Percentiles rank a stretch among this genome's conserved stretches.
Evolutionary conservation across 2,329 filamentous ascomycete genomes (phyloP).

Genomic region (Septoria petroselini): DNA sequence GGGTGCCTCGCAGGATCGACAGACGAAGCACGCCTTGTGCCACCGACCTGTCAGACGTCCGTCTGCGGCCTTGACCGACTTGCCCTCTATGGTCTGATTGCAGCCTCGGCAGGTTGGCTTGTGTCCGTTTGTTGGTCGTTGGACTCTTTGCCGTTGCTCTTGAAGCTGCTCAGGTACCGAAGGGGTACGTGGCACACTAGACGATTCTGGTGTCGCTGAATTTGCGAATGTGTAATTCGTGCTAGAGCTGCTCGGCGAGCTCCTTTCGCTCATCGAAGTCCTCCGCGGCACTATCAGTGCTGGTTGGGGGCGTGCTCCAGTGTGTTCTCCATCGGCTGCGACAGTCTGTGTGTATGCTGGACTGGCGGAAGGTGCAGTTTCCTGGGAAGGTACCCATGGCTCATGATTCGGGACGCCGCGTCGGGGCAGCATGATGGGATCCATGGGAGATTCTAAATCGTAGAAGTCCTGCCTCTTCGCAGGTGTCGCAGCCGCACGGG

Average conservation of each 20-base stretch:
- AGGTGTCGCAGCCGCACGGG: neutral
- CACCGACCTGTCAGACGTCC: constrained; percentile 89
- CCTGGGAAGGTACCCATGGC: constrained; percentile 19
- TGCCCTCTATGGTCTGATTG: constrained; percentile 72
- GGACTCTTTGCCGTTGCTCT: neutral
- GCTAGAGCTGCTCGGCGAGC: constrained; percentile 15
- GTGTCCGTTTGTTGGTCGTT: constrained; percentile 4
- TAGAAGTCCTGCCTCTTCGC: constrained; percentile 3
- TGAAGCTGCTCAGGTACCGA: constrained; percentile 21
- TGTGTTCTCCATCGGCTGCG: neutral
- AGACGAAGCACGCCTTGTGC: constrained; percentile 93
- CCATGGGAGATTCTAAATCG: constrained; percentile 36
- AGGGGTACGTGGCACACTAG: constrained; percentile 17
- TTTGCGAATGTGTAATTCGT: constrained; percentile 7
- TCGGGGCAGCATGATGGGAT: constrained; percentile 28
- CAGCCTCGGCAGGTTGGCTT: constrained; percentile 84
- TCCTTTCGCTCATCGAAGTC: neutral
- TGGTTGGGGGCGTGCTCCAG: neutral
- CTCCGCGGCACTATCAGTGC: neutral
- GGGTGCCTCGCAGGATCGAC: constrained; percentile 73
- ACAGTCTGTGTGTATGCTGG: constrained; percentile 5
- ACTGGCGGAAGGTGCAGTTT: neutral
- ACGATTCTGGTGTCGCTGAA: constrained; percentile 2
- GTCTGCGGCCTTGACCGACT: constrained; percentile 90
- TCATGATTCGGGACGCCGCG: constrained; percentile 15